Base-by-base conservation (phyloP, 805 yeast species). In the Metschnikowia colocasiae region DNA sequence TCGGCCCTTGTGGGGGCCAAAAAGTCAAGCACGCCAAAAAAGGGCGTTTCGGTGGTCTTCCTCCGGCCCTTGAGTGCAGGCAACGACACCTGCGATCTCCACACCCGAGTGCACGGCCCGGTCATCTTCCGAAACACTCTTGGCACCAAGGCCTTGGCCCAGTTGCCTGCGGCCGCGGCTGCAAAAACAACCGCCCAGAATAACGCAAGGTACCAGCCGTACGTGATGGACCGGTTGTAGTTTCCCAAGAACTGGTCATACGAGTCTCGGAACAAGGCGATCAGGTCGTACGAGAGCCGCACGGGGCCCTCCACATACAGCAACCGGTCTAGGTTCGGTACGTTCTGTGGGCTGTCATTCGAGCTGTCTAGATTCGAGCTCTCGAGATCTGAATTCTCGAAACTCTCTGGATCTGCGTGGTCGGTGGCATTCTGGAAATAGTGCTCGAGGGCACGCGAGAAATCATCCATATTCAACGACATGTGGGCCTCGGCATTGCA, bases 231-330 rank as follows among this genome's bases (percentile, higher is more conserved):
- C 19, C 64, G 63, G 45, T 69, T 71, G 47, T 68, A 69, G 57
- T 70, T 71, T 8, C 75, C 75, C 37, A 71, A 57, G 48, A 65
- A 71, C 41, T 65, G 71, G 38, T 64, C 68, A 49, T 67, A 70
- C 2, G 71, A 55, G 10, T 51, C 56, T 30, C 58, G 56, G 49
- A 58, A 64, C 2, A 55, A 25, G 3, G 36, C 6, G 9, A 62
- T 58, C 8, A 43, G 40, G 2, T 58, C 39, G 8, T 59, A 61
- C 27, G 65, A 51, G 20, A 71, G 53, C 42, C 55, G 58, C 12
- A 67, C 58, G 0, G 73, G 73, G n/a, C 15, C 33, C 3, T 6
- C 35, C 22, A 18, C 19, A 9, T 30, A 20, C 42, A 39, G 42
- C 23, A n/a, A n/a, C n/a, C n/a, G n/a, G n/a, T n/a, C n/a, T n/a